phyloP scores from a whole-genome alignment of 371 early-diverging fungal genomes.

The Actinomucor elegans region DNA sequence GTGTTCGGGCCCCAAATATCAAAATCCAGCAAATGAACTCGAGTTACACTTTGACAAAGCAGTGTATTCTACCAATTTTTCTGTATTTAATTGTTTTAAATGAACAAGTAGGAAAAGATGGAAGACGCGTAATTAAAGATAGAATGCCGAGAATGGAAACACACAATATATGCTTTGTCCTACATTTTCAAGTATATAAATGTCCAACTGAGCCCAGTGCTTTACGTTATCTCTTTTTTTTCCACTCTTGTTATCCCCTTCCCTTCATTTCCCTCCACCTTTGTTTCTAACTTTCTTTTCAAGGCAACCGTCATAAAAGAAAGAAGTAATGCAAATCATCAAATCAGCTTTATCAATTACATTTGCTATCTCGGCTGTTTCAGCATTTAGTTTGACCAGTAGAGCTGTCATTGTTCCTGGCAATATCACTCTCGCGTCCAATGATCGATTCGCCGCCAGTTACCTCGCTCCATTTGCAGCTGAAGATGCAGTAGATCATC shows the following conservation, averaged over 20 bases:
- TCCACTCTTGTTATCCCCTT: constrained; percentile 16
- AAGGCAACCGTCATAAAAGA: background rate
- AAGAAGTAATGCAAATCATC: background rate
- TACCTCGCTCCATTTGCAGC: constrained; percentile 32
- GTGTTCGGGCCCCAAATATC: too few species aligned
- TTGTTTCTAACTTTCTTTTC: background rate
- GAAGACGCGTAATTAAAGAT: constrained; percentile 3
- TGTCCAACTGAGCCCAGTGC: background rate
- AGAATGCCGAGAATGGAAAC: constrained; percentile 6
- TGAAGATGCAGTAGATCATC: constrained; percentile 26
- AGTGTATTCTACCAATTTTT: constrained; percentile 5
- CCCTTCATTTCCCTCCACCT: constrained; percentile 10
- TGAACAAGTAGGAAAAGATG: background rate
- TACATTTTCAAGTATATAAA: background rate
- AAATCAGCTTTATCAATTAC: background rate
- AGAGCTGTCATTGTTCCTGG: constrained; percentile 5
- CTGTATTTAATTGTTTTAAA: constrained; percentile 18
- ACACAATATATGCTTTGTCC: constrained; percentile 2
- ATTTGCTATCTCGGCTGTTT: constrained; percentile 4
- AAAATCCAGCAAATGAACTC: too few species aligned
- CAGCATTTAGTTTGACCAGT: constrained; percentile 1
- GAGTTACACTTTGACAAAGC: too few species aligned
- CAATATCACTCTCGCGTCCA: background rate
- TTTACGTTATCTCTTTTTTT: background rate
- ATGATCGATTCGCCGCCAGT: constrained; percentile 7